Base-by-base conservation (phyloP, 305 asterid species). In the Fraxinus sp. region DNA sequence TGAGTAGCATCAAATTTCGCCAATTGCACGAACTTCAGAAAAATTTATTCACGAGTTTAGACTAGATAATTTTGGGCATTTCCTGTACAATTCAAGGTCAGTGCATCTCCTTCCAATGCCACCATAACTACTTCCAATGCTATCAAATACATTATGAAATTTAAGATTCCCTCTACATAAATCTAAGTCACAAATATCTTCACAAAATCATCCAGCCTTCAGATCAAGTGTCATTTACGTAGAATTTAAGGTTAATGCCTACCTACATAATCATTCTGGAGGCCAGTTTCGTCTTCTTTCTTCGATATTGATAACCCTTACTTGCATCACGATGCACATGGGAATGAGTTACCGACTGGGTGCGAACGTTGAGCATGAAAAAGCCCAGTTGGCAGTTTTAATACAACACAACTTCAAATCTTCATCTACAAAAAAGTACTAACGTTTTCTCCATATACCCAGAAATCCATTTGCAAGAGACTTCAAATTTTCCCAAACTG, bases 391-490 rank as follows among this genome's bases (percentile, higher is more conserved):
- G 77, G 77, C 46, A 32, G 77, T 26, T 66, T 66, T 28, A 11
- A 24, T 66, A 66, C 74, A 66, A 28, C 28, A 3, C 10, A 35
- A 35, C 75, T 62, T 62, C 7, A 33, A 35, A 33, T 72, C 46
- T 72, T 37, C 46, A 37, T 5, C 24, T 33, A 11, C 28, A 41
- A 35, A 18, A 75, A 35, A 43, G 11, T n/a, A 66, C 79, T 83
- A 90, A 71, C 82, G 87, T 87, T 86, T 86, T 85, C 87, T 87
- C 98, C 97, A 94, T 32, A 82, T 82, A 86, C 79, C 87, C 39
- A 91, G 80, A 77, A 94, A 84, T 76, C 91, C 97, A 87, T 88
- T 90, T 28, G 97, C 97, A 76, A 92, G 86, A 80, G 98, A 91
- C 86, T 90, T 94, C 84, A 94, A 86, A 81, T 87, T 89, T 71